These are phyloP conservation scores for Coemansia sp. DNA, from an alignment of 192 early-diverging fungal genomes.

Conservation along the genomic window DNA sequence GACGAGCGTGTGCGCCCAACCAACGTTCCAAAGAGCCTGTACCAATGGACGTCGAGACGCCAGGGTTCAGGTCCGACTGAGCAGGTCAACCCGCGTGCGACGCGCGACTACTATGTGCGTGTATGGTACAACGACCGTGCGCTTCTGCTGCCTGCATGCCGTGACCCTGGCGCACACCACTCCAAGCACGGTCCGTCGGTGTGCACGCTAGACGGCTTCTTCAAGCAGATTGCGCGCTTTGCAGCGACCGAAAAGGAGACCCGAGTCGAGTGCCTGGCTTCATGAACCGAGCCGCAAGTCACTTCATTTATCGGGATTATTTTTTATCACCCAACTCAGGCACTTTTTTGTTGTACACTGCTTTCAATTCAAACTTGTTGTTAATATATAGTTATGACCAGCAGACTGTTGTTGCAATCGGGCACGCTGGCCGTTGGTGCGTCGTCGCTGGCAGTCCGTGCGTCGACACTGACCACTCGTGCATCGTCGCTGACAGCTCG, in stretches of 20 bases:
- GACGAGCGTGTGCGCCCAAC: constrained; percentile 31
- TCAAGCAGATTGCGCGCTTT: constrained; percentile 46
- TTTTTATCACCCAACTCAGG: neutral
- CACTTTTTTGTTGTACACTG: neutral
- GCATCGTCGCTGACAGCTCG: neutral
- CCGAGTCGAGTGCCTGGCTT: constrained; percentile 2
- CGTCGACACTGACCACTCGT: too few species aligned
- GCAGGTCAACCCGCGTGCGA: constrained; percentile 27
- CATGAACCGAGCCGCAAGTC: neutral
- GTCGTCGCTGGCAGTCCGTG: too few species aligned
- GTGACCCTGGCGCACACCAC: constrained; percentile 51
- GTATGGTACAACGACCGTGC: constrained; percentile 49
- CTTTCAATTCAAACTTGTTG: neutral
- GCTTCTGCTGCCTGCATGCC: constrained; percentile 44
- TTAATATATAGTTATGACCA: constrained; percentile 7
- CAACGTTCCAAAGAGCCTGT: constrained; percentile 37
- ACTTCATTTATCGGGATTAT: neutral
- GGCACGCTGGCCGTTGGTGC: neutral
- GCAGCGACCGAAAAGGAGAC: constrained; percentile 31
- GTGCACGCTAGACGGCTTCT: constrained; percentile 55
- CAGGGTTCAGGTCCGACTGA: neutral
- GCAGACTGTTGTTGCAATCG: constrained; percentile 7
- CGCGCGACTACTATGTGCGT: constrained; percentile 51
- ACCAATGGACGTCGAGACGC: constrained; percentile 25
- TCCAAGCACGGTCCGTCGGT: constrained; percentile 26